Conservation (phyloP, 805 yeast genomes). For the Myxozyma vanderwaltii region DNA sequence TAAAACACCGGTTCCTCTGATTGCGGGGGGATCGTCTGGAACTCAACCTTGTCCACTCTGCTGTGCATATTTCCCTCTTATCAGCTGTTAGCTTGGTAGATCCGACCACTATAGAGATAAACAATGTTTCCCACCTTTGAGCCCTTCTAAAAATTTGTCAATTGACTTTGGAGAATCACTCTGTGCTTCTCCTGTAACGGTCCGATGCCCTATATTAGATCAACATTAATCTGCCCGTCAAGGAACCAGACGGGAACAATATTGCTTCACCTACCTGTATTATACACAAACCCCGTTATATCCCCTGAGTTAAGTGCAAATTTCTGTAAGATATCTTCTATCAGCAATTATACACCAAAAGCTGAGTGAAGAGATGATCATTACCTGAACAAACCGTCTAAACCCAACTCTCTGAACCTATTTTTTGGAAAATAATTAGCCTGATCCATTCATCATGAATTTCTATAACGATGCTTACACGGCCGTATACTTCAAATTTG, state of each 20-base stretch:
- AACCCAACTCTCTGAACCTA: constrained; percentile 29
- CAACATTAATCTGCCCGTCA: not conserved
- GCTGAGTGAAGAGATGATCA: too few species aligned
- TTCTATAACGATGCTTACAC: not conserved
- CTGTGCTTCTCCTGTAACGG: constrained; percentile 28
- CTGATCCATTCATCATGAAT: too few species aligned
- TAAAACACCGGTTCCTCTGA: constrained; percentile 6
- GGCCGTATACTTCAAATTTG: constrained; percentile 8
- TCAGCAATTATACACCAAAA: not conserved
- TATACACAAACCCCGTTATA: constrained; percentile 19
- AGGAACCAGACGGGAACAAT: too few species aligned
- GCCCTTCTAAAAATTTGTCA: constrained; percentile 1
- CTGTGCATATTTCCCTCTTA: constrained; percentile 13
- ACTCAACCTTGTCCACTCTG: constrained; percentile 16
- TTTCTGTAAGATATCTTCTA: constrained; percentile 1
- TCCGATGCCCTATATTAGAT: constrained; percentile 20
- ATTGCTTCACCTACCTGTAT: constrained; percentile 18
- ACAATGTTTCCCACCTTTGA: constrained; percentile 7
- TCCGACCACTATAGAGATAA: not conserved
- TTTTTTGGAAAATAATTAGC: too few species aligned
- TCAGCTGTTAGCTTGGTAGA: not conserved
- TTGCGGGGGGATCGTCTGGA: not conserved
- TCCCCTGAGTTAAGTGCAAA: constrained; percentile 3
- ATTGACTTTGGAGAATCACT: not conserved
- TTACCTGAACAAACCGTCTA: constrained; percentile 22